Conservation (phyloP, 2,329 filamentous ascomycete species). For the Cladophialophora yegresii region DNA sequence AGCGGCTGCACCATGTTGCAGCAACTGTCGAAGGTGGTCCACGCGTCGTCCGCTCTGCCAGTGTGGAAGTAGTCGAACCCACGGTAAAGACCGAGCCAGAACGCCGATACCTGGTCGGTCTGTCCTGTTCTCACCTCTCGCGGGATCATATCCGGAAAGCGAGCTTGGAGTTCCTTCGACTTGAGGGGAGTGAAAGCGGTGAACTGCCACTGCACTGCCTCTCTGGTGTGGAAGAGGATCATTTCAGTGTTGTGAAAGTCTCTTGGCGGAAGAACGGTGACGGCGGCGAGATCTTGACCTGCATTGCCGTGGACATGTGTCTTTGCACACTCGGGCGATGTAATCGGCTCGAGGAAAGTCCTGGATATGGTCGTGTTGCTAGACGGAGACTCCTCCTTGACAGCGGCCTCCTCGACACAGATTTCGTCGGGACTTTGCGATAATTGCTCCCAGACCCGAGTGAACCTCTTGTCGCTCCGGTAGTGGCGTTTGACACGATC, state of each 20-base stretch:
- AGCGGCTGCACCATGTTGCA: slow-evolving; percentile 28
- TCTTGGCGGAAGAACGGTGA: slow-evolving; percentile 18
- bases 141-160: slow-evolving; percentile 22
- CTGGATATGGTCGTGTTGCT: background rate
- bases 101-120: slow-evolving; percentile 28
- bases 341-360: slow-evolving; percentile 2
- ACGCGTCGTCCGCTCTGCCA: slow-evolving; percentile 18
- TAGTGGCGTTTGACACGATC: slow-evolving; percentile 31
- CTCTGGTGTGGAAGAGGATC: slow-evolving; percentile 23
- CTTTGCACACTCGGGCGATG: slow-evolving; percentile 4
- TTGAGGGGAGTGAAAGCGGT: slow-evolving; percentile 25
- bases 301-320: background rate
- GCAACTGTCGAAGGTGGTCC: slow-evolving; percentile 21
- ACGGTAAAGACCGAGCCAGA: slow-evolving; percentile 27
- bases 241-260: slow-evolving; percentile 19
- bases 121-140: slow-evolving; percentile 21
- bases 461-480: slow-evolving; percentile 27
- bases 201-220: slow-evolving; percentile 28
- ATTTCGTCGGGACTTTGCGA: slow-evolving; percentile 26
- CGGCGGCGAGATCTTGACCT: background rate
- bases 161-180: slow-evolving; percentile 20
- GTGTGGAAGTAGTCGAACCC: slow-evolving; percentile 19
- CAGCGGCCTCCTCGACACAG: slow-evolving; percentile 4
- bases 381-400: slow-evolving; percentile 26
- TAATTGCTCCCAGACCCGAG: slow-evolving; percentile 23